Conservation (phyloP, 1,284 basidiomycete species). For the Puccinia horiana region DNA sequence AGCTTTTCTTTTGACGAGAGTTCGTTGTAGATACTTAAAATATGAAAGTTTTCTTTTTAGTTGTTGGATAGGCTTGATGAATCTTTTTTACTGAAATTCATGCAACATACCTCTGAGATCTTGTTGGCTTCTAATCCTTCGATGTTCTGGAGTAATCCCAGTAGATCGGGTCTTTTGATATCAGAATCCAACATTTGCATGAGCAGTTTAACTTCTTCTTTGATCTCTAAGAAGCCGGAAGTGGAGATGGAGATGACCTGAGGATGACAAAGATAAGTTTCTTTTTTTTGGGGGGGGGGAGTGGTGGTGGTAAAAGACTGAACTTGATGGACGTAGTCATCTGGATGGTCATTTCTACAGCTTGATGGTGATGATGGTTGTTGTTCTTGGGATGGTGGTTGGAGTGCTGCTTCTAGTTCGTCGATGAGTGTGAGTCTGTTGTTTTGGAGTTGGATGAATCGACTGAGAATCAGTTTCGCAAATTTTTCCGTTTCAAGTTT, state of each 20-base stretch:
- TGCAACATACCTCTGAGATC: not conserved
- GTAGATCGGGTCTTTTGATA: not conserved
- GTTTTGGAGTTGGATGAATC: not conserved
- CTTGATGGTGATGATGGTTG: not conserved
- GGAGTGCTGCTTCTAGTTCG: not conserved
- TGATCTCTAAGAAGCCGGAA: conserved; percentile 3
- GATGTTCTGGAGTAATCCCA: not conserved
- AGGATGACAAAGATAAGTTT: not conserved
- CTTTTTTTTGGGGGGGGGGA: not conserved
- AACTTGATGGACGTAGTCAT: conserved; percentile 34
- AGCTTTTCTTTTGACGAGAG: not conserved
- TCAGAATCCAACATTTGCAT: not conserved
- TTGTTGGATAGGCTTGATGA: not conserved
- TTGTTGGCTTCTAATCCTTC: conserved; percentile 12
- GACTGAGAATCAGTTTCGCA: not conserved
- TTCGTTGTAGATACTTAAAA: conserved; percentile 8
- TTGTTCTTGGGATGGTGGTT: not conserved
- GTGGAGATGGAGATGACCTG: conserved; percentile 16
- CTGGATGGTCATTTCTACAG: not conserved
- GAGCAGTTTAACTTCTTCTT: conserved; percentile 11
- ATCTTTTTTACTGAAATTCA: not conserved
- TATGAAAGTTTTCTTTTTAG: not conserved
- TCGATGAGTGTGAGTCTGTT: not conserved
- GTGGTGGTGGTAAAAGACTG: not conserved
- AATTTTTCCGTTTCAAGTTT: no score